Conservation (phyloP, 345 rosid genomes). For the Linum trigynum region DNA sequence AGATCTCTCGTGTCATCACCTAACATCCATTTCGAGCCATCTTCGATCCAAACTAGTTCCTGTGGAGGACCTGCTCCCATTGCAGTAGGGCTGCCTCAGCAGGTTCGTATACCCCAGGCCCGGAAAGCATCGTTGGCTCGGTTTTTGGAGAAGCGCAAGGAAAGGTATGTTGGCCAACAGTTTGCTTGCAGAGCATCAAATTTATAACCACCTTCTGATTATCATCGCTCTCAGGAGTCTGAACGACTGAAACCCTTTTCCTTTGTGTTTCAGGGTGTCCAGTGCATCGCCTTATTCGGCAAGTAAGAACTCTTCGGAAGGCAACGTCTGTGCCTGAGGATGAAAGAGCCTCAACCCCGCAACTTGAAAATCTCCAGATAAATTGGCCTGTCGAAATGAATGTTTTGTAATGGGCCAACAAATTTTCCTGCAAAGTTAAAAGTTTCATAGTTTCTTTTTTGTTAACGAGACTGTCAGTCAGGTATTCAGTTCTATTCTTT, state of each 20-base stretch:
- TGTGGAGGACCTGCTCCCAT: slow-evolving; percentile 8
- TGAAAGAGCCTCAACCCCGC: background rate
- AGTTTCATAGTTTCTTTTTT: background rate
- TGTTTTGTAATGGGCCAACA: background rate
- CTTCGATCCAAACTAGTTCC: background rate
- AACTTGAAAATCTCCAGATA: too few relatives aligned
- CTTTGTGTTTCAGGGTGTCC: slow-evolving; percentile 7
- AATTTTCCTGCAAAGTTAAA: background rate
- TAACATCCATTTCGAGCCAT: slow-evolving; percentile 11
- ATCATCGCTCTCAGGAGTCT: background rate
- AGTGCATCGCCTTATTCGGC: slow-evolving; percentile 14
- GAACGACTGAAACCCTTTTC: background rate
- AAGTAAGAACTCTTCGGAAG: slow-evolving; percentile 9
- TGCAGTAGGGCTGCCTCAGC: slow-evolving; percentile 29
- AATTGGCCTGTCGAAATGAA: background rate
- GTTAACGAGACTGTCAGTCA: background rate
- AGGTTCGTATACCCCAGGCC: slow-evolving; percentile 25
- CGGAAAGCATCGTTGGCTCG: slow-evolving; percentile 27
- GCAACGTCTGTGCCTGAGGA: background rate
- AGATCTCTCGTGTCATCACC: slow-evolving; percentile 16
- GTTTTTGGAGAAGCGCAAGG: slow-evolving; percentile 28
- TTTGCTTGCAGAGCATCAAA: too few relatives aligned
- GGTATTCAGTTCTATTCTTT: background rate
- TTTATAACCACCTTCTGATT: background rate
- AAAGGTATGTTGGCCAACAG: slow-evolving; percentile 13